These are phyloP conservation scores for Maudiozyma saulgeensis DNA, from an alignment of 805 yeast species.

Conservation along the genomic window DNA sequence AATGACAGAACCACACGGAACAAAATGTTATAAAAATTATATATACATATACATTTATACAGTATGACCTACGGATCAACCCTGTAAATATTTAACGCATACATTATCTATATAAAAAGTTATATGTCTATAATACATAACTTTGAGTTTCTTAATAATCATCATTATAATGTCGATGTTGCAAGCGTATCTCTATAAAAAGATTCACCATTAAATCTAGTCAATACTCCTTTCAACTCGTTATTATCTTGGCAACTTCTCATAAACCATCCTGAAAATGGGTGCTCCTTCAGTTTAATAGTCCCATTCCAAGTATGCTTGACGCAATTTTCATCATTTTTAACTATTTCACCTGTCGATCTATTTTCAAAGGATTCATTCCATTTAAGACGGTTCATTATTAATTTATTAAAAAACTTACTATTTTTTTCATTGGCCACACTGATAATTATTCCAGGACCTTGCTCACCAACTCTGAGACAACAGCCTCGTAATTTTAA, in stretches of 20 bases:
- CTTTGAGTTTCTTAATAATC: neutral
- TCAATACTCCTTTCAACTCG: conserved; percentile 41
- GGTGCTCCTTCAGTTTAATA: conserved; percentile 29
- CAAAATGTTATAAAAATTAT: neutral
- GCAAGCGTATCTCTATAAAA: conserved; percentile 4
- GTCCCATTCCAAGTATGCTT: conserved; percentile 65
- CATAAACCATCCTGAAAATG: conserved; percentile 63
- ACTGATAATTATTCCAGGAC: conserved; percentile 51
- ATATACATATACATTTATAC: conserved; percentile 2
- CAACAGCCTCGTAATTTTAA: conserved; percentile 55
- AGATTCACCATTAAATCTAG: conserved; percentile 44
- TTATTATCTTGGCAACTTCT: conserved; percentile 43
- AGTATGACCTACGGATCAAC: too few species aligned
- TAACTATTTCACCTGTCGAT: conserved; percentile 20
- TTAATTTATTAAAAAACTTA: conserved; percentile 51
- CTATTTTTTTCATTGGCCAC: conserved; percentile 65
- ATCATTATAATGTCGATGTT: neutral
- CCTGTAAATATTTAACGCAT: too few species aligned
- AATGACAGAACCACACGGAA: too few species aligned
- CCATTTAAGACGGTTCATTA: conserved; percentile 65
- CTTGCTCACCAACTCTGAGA: conserved; percentile 31
- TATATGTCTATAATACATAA: neutral
- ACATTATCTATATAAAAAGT: too few species aligned
- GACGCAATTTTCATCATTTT: conserved; percentile 38
- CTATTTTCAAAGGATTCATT: conserved; percentile 35